Conservation (phyloP, 108 stramenopile genomes). For the Hondaea fermentalgiana region DNA sequence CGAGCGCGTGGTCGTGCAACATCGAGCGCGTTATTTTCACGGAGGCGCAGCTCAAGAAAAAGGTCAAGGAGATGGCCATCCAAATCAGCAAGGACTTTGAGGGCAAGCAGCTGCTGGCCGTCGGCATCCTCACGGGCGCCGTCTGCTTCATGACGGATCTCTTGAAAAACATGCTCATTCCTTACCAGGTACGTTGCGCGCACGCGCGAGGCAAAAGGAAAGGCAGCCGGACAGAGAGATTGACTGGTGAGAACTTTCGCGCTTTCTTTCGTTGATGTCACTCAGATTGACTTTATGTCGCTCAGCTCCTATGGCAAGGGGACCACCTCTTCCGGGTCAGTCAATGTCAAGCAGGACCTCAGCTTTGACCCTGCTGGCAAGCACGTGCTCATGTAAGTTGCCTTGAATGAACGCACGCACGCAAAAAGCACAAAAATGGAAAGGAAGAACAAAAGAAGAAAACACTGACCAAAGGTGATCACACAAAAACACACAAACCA, state of each 20-base stretch:
- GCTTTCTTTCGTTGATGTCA: background rate
- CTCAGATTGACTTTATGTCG: slow-evolving; percentile 6
- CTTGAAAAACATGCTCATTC: background rate
- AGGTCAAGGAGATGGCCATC: background rate
- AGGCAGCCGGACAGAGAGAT: too few species aligned
- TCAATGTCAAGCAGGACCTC: background rate
- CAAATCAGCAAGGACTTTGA: background rate
- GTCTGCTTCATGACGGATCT: slow-evolving; percentile 17
- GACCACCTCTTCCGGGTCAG: background rate
- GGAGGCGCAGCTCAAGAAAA: background rate
- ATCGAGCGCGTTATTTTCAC: slow-evolving; percentile 13
- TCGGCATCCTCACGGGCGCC: slow-evolving; percentile 12
- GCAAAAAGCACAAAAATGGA: too few species aligned
- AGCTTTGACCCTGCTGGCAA: background rate
- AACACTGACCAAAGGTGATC: too few species aligned
- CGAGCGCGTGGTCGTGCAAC: background rate
- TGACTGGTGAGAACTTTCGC: too few species aligned
- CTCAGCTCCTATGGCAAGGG: background rate
- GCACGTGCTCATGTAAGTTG: slow-evolving; percentile 6
- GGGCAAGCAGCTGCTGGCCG: background rate
- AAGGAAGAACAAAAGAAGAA: too few species aligned
- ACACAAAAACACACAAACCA: too few species aligned
- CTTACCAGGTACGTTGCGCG: background rate
- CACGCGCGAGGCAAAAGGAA: too few species aligned
- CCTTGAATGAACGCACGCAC: too few species aligned